phyloP scores from a whole-genome alignment of 176 grass and related monocot genomes.

The Eragrostis curvula region DNA sequence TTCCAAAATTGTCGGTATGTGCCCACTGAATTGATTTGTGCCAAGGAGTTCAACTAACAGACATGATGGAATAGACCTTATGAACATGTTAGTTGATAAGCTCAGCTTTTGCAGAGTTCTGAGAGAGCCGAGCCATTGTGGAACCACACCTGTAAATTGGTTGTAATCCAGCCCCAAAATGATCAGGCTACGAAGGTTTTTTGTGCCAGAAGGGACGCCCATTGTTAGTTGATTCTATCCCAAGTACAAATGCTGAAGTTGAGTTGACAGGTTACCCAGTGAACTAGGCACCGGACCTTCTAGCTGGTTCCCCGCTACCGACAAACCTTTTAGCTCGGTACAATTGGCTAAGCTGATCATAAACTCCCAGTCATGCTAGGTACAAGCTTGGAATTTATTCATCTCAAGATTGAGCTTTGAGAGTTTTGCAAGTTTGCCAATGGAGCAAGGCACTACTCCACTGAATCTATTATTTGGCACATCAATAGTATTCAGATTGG shows the following conservation, averaged over 20 bases:
- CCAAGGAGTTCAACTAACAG: background rate
- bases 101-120: background rate
- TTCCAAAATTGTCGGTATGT: constrained; percentile 11
- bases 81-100: background rate
- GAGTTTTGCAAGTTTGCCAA: background rate
- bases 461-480: background rate
- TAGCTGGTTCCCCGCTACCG: background rate
- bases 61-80: constrained; percentile 4
- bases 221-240: background rate
- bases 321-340: background rate
- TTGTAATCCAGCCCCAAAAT: background rate
- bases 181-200: background rate
- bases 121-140: background rate
- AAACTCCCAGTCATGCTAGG: constrained; percentile 17
- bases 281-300: background rate
- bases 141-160: background rate
- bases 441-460: background rate
- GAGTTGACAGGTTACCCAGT: constrained; percentile 2
- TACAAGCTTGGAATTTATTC: background rate
- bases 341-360: background rate
- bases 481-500: accelerated
- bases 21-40: background rate
- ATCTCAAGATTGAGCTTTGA: background rate
- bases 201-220: constrained; percentile 4
- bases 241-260: background rate